Percentiles rank a stretch among this genome's conserved stretches.
phyloP scores from a whole-genome alignment of 495 filamentous ascomycete genomes.

The Daldinia vernicosa region DNA sequence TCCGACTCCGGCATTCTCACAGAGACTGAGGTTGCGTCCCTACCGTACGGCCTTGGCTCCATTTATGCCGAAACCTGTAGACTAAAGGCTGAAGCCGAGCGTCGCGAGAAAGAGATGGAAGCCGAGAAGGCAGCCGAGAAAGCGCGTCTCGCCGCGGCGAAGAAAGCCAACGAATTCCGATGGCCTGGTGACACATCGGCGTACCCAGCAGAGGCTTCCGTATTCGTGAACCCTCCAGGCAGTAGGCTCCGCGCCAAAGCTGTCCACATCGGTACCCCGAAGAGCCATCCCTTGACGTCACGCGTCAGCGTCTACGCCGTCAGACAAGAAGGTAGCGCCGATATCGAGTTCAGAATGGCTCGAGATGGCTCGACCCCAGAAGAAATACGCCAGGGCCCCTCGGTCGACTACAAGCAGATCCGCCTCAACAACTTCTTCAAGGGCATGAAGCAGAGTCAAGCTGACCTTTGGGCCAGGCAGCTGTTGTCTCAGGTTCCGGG shows the following conservation, averaged over 20 bases:
- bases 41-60: background rate
- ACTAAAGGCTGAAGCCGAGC: background rate
- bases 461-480: constrained; percentile 7
- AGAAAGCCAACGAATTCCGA: background rate
- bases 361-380: background rate
- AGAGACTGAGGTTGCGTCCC: background rate
- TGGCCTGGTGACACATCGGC: constrained; percentile 13
- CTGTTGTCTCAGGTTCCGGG: constrained; percentile 23
- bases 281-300: background rate
- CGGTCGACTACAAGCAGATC: background rate
- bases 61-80: constrained; percentile 1
- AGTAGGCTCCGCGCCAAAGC: constrained; percentile 25
- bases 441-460: constrained; percentile 9
- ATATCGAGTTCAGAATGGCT: constrained; percentile 14
- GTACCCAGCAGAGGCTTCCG: constrained; percentile 6
- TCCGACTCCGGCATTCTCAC: background rate
- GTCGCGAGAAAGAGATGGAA: background rate
- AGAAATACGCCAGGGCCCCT: background rate
- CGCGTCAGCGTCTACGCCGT: constrained; percentile 21
- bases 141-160: background rate
- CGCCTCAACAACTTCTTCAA: constrained; percentile 9
- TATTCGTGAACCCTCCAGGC: background rate
- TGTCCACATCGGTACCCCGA: constrained; percentile 17
- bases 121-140: background rate
- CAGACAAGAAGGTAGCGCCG: background rate